Evolutionary conservation across 1,284 basidiomycete genomes (phyloP).

Genomic region (Trametes versicolor): DNA sequence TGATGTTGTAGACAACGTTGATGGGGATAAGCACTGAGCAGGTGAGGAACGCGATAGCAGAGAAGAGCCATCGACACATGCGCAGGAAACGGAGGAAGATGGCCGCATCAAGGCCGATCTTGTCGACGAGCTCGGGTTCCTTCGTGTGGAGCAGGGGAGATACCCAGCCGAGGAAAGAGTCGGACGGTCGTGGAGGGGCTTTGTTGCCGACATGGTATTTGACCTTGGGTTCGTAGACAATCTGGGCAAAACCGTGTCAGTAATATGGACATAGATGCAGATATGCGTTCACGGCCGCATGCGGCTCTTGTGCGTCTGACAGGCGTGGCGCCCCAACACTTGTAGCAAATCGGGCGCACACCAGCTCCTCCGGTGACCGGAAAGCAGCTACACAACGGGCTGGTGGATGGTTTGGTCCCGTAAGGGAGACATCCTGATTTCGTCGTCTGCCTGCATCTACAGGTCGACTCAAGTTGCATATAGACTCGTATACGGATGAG

Average conservation of each 20-base stretch:
- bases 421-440: no score
- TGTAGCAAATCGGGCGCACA: no score
- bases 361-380: no score
- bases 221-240: slow-evolving; percentile 88
- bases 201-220: slow-evolving; percentile 90
- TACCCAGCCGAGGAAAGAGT: slow-evolving; percentile 89
- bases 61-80: slow-evolving; percentile 86
- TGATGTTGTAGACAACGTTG: slow-evolving; percentile 79
- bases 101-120: slow-evolving; percentile 94
- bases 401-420: no score
- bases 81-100: slow-evolving; percentile 93
- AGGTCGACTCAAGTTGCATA: no score
- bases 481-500: no score
- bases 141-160: slow-evolving; percentile 86
- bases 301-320: no score
- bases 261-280: background rate
- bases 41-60: slow-evolving; percentile 69
- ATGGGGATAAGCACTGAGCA: slow-evolving; percentile 85
- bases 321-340: no score
- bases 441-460: no score
- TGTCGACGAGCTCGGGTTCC: slow-evolving; percentile 89
- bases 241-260: slow-evolving; percentile 48
- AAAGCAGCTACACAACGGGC: no score
- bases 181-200: slow-evolving; percentile 82
- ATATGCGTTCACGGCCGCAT: no score